Conservation (phyloP, 345 rosid genomes). For the Durio zibethinus region DNA sequence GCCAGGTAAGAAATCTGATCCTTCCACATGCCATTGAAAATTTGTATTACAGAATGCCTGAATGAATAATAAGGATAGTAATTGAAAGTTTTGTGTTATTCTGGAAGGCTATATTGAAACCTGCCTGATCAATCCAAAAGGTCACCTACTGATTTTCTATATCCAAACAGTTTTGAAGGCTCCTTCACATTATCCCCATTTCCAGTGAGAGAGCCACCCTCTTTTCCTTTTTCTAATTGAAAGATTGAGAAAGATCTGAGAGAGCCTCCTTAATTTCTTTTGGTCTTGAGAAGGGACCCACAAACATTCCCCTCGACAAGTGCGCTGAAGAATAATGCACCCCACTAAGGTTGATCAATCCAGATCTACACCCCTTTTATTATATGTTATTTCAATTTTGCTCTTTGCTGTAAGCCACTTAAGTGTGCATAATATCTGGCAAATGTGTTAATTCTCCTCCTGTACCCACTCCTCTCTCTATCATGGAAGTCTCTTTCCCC, state of each 20-base stretch:
- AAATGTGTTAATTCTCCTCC: conserved; percentile 11
- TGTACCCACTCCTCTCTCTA: neutral
- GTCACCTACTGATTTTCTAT: conserved; percentile 26
- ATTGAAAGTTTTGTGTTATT: neutral
- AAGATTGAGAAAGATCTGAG: conserved; percentile 38
- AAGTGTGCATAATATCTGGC: conserved; percentile 15
- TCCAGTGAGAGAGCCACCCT: conserved; percentile 20
- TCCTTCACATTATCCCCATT: neutral
- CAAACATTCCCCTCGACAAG: conserved; percentile 70
- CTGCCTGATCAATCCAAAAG: conserved; percentile 17
- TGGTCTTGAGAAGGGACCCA: conserved; percentile 35
- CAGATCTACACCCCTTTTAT: conserved; percentile 22
- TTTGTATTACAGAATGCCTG: neutral
- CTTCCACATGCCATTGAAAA: conserved; percentile 13
- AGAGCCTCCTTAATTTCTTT: conserved; percentile 21
- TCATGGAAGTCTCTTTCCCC: conserved; percentile 29
- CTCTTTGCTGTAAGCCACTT: conserved; percentile 47
- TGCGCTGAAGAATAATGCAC: conserved; percentile 56
- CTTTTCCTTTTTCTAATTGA: neutral
- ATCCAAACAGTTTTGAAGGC: conserved; percentile 20
- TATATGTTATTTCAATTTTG: conserved; percentile 16
- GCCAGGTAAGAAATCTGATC: conserved; percentile 36
- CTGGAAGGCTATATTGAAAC: neutral
- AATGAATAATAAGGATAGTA: neutral
- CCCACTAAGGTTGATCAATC: conserved; percentile 38